Conservation (phyloP, 306 rosid species). For the Sechiopsis laciniata region DNA sequence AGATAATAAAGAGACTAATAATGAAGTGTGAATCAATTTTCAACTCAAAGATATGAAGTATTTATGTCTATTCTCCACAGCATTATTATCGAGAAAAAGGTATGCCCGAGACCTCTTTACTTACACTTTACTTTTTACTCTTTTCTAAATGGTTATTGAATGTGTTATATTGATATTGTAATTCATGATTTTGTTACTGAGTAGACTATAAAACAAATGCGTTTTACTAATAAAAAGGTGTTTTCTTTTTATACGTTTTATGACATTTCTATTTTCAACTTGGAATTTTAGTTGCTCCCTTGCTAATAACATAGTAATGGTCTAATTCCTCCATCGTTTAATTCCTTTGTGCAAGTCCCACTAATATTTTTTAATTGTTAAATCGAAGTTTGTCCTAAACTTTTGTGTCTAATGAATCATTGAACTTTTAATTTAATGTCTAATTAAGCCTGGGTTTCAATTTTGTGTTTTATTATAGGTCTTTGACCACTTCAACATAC, state of each 20-base stretch:
- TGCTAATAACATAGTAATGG: neutral
- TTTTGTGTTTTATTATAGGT: too few relatives aligned
- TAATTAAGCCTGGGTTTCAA: too few relatives aligned
- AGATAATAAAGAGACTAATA: conserved; percentile 5
- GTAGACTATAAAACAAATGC: neutral
- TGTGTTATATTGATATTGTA: neutral
- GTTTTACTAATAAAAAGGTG: neutral
- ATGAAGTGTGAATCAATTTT: conserved; percentile 1
- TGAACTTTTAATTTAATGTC: too few relatives aligned
- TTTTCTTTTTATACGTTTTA: neutral
- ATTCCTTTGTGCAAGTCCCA: neutral
- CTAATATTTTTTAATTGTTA: neutral
- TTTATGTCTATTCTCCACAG: neutral
- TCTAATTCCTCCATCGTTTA: neutral
- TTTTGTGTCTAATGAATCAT: too few relatives aligned
- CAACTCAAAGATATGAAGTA: neutral
- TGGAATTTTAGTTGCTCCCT: neutral
- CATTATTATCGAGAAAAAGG: neutral
- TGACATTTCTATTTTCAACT: neutral
- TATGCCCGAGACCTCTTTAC: neutral
- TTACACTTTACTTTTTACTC: neutral
- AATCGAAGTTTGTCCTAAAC: neutral
- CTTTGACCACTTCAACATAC: too few relatives aligned
- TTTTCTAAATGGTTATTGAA: neutral
- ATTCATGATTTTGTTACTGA: neutral